Conservation (phyloP, 768 basidiomycete species). For the Peribolospora baueri region DNA sequence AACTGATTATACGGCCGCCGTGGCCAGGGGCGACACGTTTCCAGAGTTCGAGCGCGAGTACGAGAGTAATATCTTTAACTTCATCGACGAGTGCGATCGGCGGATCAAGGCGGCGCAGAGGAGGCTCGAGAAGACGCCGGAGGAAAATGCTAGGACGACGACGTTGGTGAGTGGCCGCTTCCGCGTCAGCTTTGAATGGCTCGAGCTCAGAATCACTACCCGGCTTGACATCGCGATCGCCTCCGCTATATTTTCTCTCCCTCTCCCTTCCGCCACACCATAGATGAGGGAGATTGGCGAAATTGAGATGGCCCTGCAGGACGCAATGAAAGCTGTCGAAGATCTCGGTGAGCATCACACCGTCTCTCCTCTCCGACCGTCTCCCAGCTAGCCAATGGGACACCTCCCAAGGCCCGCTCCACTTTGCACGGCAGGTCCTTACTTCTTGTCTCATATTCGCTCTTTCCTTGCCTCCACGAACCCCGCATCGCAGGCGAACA, state of each 20-base stretch:
- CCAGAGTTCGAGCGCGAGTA: slow-evolving; percentile 72
- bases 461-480: background rate
- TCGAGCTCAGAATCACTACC: background rate
- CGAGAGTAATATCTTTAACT: slow-evolving; percentile 77
- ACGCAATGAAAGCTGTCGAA: slow-evolving; percentile 96
- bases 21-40: slow-evolving; percentile 18
- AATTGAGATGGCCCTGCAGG: slow-evolving; percentile 95
- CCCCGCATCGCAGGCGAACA: slow-evolving; percentile 44
- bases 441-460: slow-evolving; percentile 4
- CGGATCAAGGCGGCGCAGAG: slow-evolving; percentile 81
- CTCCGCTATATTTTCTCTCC: background rate
- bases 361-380: background rate
- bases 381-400: background rate
- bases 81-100: slow-evolving; percentile 95
- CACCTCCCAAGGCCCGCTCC: too few relatives aligned
- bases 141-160: slow-evolving; percentile 97
- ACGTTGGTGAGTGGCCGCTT: slow-evolving; percentile 38
- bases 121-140: slow-evolving; percentile 93
- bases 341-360: slow-evolving; percentile 35
- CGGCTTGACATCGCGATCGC: background rate
- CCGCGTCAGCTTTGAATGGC: background rate
- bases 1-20: slow-evolving; percentile 56
- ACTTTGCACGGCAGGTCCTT: background rate
- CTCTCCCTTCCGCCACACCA: background rate
- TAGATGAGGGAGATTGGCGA: slow-evolving; percentile 99